Evolutionary conservation across 306 rosid genomes (phyloP).

Genomic region (barrel medic (Medicago truncatula)): DNA sequence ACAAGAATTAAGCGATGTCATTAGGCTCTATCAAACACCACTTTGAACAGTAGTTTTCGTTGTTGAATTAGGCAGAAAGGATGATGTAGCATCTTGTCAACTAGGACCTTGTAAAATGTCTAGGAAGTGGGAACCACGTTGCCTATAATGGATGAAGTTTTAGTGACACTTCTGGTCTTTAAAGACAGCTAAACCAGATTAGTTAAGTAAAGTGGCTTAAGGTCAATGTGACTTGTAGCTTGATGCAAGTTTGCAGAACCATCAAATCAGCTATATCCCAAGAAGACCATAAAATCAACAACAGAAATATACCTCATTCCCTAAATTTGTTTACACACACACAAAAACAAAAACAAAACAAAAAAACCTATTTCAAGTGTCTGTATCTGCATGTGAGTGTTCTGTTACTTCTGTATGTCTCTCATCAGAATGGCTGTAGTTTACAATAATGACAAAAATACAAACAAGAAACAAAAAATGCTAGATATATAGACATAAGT

Average conservation of each 20-base stretch:
- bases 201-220: not conserved
- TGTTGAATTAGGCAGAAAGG: not conserved
- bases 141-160: constrained; percentile 23
- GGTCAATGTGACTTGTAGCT: not conserved
- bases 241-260: constrained; percentile 21
- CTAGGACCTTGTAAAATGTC: constrained; percentile 21
- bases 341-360: not conserved
- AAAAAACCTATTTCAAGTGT: not conserved
- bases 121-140: constrained; percentile 26
- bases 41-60: constrained; percentile 13
- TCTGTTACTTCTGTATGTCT: constrained; percentile 11
- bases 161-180: not conserved
- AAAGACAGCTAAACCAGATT: not conserved
- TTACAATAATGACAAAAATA: constrained; percentile 22
- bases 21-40: constrained; percentile 15
- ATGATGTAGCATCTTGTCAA: constrained; percentile 25
- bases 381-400: not conserved
- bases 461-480: constrained; percentile 14
- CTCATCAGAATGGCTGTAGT: constrained; percentile 9
- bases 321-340: constrained; percentile 16
- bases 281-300: constrained; percentile 2
- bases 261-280: constrained; percentile 5
- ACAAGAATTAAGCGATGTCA: constrained; percentile 8
- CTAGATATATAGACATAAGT: constrained; percentile 28
- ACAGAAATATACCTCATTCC: not conserved